phyloP scores from a whole-genome alignment of 1,139 yeast species.

The Blastobotrys illinoisensis region DNA sequence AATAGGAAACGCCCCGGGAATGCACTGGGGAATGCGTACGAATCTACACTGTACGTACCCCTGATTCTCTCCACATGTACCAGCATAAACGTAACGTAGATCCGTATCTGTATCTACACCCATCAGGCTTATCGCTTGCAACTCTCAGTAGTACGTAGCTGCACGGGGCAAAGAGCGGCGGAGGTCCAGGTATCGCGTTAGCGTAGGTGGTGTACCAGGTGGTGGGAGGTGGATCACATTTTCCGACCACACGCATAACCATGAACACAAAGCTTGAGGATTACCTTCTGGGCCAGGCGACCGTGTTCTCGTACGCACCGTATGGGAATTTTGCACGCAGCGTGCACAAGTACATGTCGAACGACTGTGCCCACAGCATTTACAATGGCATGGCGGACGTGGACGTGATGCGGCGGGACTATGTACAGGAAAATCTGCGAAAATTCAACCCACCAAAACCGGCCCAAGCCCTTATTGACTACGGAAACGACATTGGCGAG shows the following conservation, averaged over 20 bases:
- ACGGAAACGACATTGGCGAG: not conserved
- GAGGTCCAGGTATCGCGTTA: too few species aligned
- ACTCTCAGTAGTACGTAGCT: too few species aligned
- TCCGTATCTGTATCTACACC: too few species aligned
- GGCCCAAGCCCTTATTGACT: not conserved
- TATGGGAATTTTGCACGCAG: conserved; percentile 14
- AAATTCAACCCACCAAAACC: conserved; percentile 8
- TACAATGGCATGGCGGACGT: conserved; percentile 14
- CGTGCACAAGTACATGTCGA: not conserved
- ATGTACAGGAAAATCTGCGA: conserved; percentile 12
- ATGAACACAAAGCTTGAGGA: conserved; percentile 12
- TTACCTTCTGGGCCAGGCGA: conserved; percentile 20
- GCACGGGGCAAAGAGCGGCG: too few species aligned
- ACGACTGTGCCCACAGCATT: conserved; percentile 5
- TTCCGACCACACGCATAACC: not conserved
- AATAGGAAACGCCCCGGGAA: too few species aligned
- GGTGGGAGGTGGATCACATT: not conserved
- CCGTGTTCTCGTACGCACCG: conserved; percentile 16
- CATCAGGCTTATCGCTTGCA: too few species aligned
- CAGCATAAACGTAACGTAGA: too few species aligned
- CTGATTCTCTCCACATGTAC: too few species aligned
- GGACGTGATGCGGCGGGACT: conserved; percentile 14
- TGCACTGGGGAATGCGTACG: too few species aligned
- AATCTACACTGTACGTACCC: too few species aligned
- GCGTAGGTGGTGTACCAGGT: too few species aligned